Evolutionary conservation across 768 basidiomycete genomes (phyloP), one percentile per base, ranked within the genome.

Genomic region (Tylopilus intermedius): DNA sequence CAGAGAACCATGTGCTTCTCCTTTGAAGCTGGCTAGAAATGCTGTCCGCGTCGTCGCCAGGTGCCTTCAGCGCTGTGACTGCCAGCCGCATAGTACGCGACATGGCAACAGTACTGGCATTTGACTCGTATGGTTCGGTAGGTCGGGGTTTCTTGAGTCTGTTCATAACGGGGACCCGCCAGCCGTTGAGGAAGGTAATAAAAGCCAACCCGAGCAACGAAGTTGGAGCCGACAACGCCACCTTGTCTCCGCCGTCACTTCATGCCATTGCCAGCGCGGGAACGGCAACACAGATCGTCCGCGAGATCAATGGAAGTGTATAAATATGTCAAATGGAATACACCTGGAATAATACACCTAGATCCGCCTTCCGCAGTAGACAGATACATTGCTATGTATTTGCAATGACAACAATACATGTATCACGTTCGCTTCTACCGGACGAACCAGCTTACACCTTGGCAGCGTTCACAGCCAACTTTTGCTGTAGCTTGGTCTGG

Each of bases 401-500:
- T 45, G 21, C 49, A 53, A 56, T 35, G 13, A 56, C 47, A 52
- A 51, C 58, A 44, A 9, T 46, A 57, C 47, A 9, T 44, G 55
- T 46, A 53, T 58, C 64, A 56, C 50, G 39, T 43, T 18, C 22
- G 21, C 41, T 8, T 27, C 22, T 5, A 2, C 11, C 10, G 5
- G 46, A 30, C 38, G 32, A 57, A 22, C 50, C 33, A 22, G 47
- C 27, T 59, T 51, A 69, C 48, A 49, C 10, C 40, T 56, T 63
- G 45, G 58, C 53, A 62, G 49, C 62, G 58, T 49, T 59, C 51
- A 24, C 67, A 39, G 67, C 69, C 55, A 79, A 60, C 67, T 76
- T 79, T 60, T 74, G 63, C 62, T 76, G 71, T 18, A 79, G 58
- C 58, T 76, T 78, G 11, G 68, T 67, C 78, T 79, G 47, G 1